Evolutionary conservation across 352 stramenopile genomes (phyloP).

Genomic region (Globisporangium nunn): DNA sequence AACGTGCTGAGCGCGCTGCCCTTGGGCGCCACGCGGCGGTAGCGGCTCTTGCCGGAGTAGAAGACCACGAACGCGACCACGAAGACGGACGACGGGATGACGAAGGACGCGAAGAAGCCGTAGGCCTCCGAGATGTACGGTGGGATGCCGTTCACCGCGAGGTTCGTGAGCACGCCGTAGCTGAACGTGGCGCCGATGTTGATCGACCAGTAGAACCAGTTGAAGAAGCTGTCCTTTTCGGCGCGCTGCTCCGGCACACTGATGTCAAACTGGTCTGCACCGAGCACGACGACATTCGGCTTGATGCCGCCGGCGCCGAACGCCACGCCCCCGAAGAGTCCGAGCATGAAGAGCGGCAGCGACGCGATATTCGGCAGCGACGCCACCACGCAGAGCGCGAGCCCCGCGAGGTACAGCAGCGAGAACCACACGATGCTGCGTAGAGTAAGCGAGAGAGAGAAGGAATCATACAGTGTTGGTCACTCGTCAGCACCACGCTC

Average conservation of each 20-base stretch:
- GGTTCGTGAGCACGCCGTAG: constrained; percentile 87
- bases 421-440: constrained; percentile 72
- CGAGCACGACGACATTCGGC: constrained; percentile 67
- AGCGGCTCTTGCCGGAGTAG: constrained; percentile 53
- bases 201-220: constrained; percentile 93
- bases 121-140: constrained; percentile 75
- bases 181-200: constrained; percentile 89
- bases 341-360: constrained; percentile 66
- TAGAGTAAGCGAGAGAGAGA: too few species aligned
- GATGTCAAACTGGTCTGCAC: constrained; percentile 79
- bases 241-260: constrained; percentile 50
- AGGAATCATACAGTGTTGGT: too few species aligned
- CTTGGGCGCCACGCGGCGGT: constrained; percentile 64
- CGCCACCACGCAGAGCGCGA: constrained; percentile 65
- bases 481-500: too few species aligned
- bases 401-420: constrained; percentile 55
- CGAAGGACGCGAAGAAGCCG: constrained; percentile 86
- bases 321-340: constrained; percentile 73
- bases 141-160: constrained; percentile 85
- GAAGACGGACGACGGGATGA: constrained; percentile 80
- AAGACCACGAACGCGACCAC: constrained; percentile 77
- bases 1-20: constrained; percentile 72
- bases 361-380: constrained; percentile 51
- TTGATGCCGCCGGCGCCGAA: constrained; percentile 74
- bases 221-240: constrained; percentile 90